These are phyloP conservation scores for Astragalus glycyphyllos DNA, from an alignment of 306 rosid species.

Conservation along the genomic window DNA sequence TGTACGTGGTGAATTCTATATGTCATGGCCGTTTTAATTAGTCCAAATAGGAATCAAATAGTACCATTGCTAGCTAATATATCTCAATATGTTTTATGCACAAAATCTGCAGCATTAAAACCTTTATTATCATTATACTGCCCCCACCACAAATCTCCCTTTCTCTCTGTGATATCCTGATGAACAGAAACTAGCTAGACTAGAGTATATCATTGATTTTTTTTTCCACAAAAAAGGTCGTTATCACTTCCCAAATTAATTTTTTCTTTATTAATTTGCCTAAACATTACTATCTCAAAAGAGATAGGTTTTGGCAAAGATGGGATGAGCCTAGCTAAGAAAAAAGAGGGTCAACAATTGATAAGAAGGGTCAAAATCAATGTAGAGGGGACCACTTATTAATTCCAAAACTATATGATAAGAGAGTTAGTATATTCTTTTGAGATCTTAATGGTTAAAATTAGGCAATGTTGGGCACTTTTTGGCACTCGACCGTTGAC, in stretches of 20 bases:
- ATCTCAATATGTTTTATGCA: conserved; percentile 33
- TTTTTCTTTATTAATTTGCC: conserved; percentile 12
- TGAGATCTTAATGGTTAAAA: conserved; percentile 42
- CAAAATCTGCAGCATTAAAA: conserved; percentile 44
- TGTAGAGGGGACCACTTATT: conserved; percentile 28
- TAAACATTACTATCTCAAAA: conserved; percentile 8
- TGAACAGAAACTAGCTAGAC: no score
- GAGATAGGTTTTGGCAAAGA: conserved; percentile 12
- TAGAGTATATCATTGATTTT: conserved; percentile 14
- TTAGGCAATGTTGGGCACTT: conserved; percentile 47
- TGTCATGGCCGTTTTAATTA: conserved; percentile 28
- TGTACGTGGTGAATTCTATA: conserved; percentile 41
- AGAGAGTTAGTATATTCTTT: conserved; percentile 38
- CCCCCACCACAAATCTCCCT: conserved; percentile 30
- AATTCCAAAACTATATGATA: conserved; percentile 32
- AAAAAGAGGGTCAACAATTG: conserved; percentile 36
- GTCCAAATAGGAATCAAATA: conserved; percentile 39
- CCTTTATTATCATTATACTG: conserved; percentile 31
- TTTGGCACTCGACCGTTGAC: conserved; percentile 51
- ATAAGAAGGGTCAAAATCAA: conserved; percentile 22
- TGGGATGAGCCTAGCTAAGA: neutral
- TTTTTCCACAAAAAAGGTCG: neutral
- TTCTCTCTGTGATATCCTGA: conserved; percentile 14
- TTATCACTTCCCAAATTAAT: conserved; percentile 8
- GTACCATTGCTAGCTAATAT: conserved; percentile 42